phyloP scores from a whole-genome alignment of 176 grass and related monocot genomes.

The maize (Zea mays) region DNA sequence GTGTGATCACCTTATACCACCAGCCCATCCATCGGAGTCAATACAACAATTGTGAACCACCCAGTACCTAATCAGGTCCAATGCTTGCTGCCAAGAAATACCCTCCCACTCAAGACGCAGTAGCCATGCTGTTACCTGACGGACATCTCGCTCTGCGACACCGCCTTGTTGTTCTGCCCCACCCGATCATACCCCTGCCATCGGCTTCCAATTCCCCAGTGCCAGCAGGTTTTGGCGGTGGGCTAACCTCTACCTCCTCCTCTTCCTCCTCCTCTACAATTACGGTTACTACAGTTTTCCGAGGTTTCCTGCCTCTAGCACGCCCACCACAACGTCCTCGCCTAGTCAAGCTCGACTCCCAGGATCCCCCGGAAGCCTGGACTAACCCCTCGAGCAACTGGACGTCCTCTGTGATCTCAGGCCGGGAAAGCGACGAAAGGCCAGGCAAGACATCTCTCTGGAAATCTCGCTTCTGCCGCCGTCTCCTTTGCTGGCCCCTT shows the following conservation, averaged over 20 bases:
- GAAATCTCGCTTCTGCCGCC: slow-evolving; percentile 76
- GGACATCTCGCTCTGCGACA: slow-evolving; percentile 70
- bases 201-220: slow-evolving; percentile 45
- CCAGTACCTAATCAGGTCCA: slow-evolving; percentile 13
- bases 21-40: slow-evolving; percentile 32
- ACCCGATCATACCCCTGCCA: slow-evolving; percentile 64
- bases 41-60: slow-evolving; percentile 18
- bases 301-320: slow-evolving; percentile 51
- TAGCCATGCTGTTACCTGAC: slow-evolving; percentile 35
- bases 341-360: slow-evolving; percentile 47
- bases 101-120: slow-evolving; percentile 37
- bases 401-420: slow-evolving; percentile 87
- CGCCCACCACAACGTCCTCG: slow-evolving; percentile 35
- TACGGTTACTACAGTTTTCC: slow-evolving; percentile 32
- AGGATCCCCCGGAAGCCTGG: slow-evolving; percentile 55
- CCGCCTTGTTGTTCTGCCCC: slow-evolving; percentile 86
- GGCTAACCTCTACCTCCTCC: background rate
- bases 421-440: slow-evolving; percentile 69
- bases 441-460: slow-evolving; percentile 83
- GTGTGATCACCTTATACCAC: slow-evolving; percentile 41
- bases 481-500: slow-evolving; percentile 64
- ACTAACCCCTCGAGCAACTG: slow-evolving; percentile 70
- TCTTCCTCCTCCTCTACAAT: slow-evolving; percentile 33
- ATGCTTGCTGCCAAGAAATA: slow-evolving; percentile 19
- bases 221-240: slow-evolving; percentile 40